Evolutionary conservation across 2,329 filamentous ascomycete species (phyloP), one percentile per base, ranked within the genome.

Genomic region (Pseudogymnoascus sp.): DNA sequence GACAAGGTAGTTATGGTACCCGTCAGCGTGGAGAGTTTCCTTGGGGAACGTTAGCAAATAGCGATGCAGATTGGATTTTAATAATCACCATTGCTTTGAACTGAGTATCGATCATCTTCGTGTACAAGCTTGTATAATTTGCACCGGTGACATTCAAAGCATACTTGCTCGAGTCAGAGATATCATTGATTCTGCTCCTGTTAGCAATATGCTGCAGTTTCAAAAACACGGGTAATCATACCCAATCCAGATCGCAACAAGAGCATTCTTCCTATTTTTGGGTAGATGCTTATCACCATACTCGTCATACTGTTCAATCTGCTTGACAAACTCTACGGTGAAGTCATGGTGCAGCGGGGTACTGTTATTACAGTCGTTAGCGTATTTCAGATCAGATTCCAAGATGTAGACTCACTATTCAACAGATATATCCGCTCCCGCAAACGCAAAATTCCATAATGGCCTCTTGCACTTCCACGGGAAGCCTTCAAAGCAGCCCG

Each of bases 371-470:
- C 6, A 60, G 39, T 60, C n/a, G 54, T 34, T 9, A 57, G 12
- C 2, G 30, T 20, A 14, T 3, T 7, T 9, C 2, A 7, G 0
- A 18, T 2, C 6, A 6, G 12, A 11, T 41, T 16, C 43, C 43
- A 41, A 18, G n/a, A 25, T 12, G 22, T 9, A 16, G n/a, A 62
- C 70, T 63, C 62, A 75, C 73, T 73, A 75, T 61, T 73, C 69
- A 7, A 71, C 71, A 6, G 76, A 76, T 16, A 81, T 75, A 61
- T 82, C 78, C 0, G 78, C 74, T 2, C 81, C 81, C 1, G 78
- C 80, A 63, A 81, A 83, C 0, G 80, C 80, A 65, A 83, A 83
- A 61, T 82, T 76, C 80, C 80, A 83, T 0, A 83, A 72, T 59
- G 82, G 77, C 9, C 70, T 72, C 8, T 72, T 64, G 65, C 81